These are phyloP conservation scores for Aspergillus caelatus DNA, from an alignment of 2,329 filamentous ascomycete species.

Conservation along the genomic window DNA sequence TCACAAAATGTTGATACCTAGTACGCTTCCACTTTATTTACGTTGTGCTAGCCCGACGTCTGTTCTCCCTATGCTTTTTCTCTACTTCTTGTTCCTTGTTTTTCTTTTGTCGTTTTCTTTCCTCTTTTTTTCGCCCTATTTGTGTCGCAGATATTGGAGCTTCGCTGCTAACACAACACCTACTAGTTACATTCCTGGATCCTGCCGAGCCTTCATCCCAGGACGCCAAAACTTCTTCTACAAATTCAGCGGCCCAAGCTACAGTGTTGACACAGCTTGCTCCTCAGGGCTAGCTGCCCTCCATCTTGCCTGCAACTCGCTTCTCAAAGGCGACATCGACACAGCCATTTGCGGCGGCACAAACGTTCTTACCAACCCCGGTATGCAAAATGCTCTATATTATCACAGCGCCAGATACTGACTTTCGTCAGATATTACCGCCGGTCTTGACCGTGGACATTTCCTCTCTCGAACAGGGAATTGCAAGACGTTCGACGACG, in stretches of 20 bases:
- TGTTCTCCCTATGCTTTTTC: neutral
- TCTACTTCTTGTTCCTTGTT: too few relatives aligned
- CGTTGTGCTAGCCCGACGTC: neutral
- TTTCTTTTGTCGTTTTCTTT: slow-evolving; percentile 16
- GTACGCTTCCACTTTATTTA: slow-evolving; percentile 42
- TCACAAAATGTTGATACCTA: slow-evolving; percentile 71
- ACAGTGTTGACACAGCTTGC: slow-evolving; percentile 76
- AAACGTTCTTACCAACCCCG: slow-evolving; percentile 76
- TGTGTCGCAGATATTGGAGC: neutral
- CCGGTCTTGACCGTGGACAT: slow-evolving; percentile 73
- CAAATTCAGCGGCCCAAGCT: slow-evolving; percentile 73
- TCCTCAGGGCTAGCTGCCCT: slow-evolving; percentile 74
- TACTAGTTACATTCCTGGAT: slow-evolving; percentile 38
- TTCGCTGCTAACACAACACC: slow-evolving; percentile 34
- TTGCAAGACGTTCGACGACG: slow-evolving; percentile 80
- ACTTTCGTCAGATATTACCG: slow-evolving; percentile 39
- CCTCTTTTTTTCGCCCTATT: neutral
- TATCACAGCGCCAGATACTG: neutral
- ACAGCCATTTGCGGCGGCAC: slow-evolving; percentile 79
- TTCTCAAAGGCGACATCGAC: slow-evolving; percentile 77
- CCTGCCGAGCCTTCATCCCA: neutral
- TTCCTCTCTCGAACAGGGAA: slow-evolving; percentile 72
- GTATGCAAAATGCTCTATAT: slow-evolving; percentile 56
- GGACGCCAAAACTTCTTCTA: slow-evolving; percentile 61
- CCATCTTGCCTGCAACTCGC: slow-evolving; percentile 70